Evolutionary conservation across 2,329 filamentous ascomycete species (phyloP), one percentile per base, ranked within the genome.

Genomic region (Plenodomus tracheiphilus): DNA sequence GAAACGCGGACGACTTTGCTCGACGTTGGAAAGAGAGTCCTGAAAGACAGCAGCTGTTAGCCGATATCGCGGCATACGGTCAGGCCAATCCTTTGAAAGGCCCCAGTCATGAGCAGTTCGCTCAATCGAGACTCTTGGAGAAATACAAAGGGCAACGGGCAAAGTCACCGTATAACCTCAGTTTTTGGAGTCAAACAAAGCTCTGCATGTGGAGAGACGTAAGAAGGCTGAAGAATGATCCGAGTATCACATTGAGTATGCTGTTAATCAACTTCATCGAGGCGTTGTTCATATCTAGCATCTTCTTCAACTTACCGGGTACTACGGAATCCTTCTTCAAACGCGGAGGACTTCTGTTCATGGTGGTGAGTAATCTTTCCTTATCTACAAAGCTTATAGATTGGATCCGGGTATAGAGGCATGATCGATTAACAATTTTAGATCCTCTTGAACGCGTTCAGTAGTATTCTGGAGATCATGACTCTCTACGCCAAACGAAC

Each of bases 231-330:
- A 61, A 61, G 42, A 61, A 58, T 22, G 64, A 69, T 22, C 65
- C 56, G 6, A 66, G 83, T 55, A 75, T 84, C 66, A 87, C 86
- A 0, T 59, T 91, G 18, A 84, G 83, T 28, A 79, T 84, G 51
- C 77, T 83, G 1, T 75, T 88, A 41, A 86, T 85, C 56, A 94
- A 94, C 68, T 80, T 85, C 13, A 15, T 32, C 11, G 28, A 32
- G 28, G 28, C 28, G 6, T 15, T 32, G 13, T 8, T 32, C 28
- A 32, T 32, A 11, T 10, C 13, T 15, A 32, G 28, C 28, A 32
- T 32, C 7, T 32, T 32, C 11, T 32, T 32, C 28, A 32, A 32
- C 40, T 71, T 77, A 0, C 75, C 77, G 0, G 58, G 77, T 5
- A 75, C 75, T 1, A 81, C 82, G 0, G 71, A 68, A 2, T 78